Evolutionary conservation across 2,329 filamentous ascomycete genomes (phyloP), one percentile per base, ranked within the genome.

Genomic region (Claviceps humidiphila): DNA sequence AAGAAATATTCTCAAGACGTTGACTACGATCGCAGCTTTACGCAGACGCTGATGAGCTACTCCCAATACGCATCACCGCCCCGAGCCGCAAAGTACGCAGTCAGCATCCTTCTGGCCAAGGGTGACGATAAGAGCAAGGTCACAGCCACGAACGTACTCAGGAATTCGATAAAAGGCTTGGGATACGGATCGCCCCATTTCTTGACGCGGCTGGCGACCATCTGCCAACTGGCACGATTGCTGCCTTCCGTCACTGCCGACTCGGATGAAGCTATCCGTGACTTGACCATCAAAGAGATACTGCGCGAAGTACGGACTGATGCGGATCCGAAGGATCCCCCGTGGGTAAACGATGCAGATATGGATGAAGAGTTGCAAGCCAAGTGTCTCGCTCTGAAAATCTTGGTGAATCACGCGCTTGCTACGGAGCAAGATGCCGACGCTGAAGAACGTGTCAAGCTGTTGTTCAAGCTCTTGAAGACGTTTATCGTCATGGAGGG

Each of bases 31-130:
- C 81, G 84, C 52, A 87, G 86, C 58, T 91, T 97, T 60, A 75
- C 82, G 37, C 82, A 93, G 61, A 84, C 89, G 1, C 77, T 98
- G 65, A 81, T 85, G 55, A 84, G 80, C 59, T 97, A 93, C 66
- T 87, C 90, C 1, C 75, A 91, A 20, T 86, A 87, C 61, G 91
- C 91, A 22, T 78, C 78, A 24, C 91, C 90, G 2, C 79, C 87
- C 11, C 84, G 84, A 63, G 87, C 88, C 8, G 88, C 91, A 22
- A 98, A 98, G 68, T 89, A 97, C 69, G 93, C 93, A 0, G 82
- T 97, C 48, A 90, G 88, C 30, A 89, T 98, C 57, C 75, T 98
- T 51, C 81, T 95, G 68, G 83, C 87, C 39, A 84, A 83, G 59
- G 74, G 74, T 46, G 76, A 81, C 22, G 82, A 90, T 49, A 93